Conservation (phyloP, 495 filamentous ascomycete species). For the Penicillium riverlandense region DNA sequence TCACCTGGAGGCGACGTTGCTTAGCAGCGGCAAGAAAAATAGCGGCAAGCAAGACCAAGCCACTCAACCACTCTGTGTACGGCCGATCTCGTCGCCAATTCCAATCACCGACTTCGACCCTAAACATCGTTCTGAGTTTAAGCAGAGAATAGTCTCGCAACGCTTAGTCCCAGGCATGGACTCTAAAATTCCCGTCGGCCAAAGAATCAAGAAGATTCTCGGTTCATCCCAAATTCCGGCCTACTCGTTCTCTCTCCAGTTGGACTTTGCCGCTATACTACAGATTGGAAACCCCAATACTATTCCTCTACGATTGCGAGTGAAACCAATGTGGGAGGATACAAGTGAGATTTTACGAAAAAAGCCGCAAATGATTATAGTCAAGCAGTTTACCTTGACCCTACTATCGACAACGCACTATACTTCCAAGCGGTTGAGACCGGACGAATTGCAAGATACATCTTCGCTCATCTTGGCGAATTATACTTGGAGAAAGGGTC, state of each 20-base stretch:
- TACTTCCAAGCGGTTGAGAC: not conserved
- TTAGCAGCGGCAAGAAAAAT: not conserved
- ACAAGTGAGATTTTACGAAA: not conserved
- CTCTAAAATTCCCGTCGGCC: not conserved
- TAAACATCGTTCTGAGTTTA: not conserved
- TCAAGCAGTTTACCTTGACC: not conserved
- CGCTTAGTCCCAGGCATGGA: not conserved
- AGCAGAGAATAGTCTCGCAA: not conserved
- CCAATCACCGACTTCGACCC: not conserved
- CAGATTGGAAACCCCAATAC: not conserved
- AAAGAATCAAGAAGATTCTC: not conserved
- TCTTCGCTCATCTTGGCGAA: not conserved
- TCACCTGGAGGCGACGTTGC: not conserved
- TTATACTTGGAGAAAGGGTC: not conserved
- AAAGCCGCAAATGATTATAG: not conserved
- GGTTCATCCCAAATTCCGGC: not conserved
- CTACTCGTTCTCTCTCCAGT: not conserved
- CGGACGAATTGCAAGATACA: not conserved
- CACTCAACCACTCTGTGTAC: not conserved
- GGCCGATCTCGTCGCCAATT: not conserved
- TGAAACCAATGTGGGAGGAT: not conserved
- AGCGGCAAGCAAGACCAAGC: not conserved
- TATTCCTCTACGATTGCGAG: not conserved
- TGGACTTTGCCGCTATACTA: not conserved
- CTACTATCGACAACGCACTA: not conserved